Percentiles rank a stretch among this genome's conserved stretches.
These are phyloP conservation scores for Rhizomucor miehei DNA, from an alignment of 371 early-diverging fungal species.

Conservation along the genomic window DNA sequence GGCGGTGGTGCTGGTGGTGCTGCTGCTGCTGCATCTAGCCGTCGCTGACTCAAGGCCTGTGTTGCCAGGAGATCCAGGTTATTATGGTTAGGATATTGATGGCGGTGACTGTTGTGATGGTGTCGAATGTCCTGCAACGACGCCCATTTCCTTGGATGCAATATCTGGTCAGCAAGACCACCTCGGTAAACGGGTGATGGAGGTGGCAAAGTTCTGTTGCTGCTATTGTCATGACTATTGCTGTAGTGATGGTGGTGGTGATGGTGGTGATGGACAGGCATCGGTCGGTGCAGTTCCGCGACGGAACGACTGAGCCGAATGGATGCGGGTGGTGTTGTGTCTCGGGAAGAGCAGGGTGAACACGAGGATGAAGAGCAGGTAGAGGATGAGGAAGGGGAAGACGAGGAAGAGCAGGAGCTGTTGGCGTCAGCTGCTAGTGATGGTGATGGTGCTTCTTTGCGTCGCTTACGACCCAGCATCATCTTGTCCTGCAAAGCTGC, in stretches of 20 bases:
- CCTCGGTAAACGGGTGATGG: background rate
- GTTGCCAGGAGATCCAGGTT: constrained; percentile 40
- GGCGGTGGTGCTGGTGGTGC: constrained; percentile 20
- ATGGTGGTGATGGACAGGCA: background rate
- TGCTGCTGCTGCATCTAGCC: constrained; percentile 21
- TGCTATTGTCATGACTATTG: background rate
- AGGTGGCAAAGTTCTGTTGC: constrained; percentile 1
- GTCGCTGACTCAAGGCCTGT: constrained; percentile 14
- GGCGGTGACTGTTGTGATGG: background rate
- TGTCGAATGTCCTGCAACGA: constrained; percentile 8
- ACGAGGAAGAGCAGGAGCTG: background rate
- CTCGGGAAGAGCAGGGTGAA: constrained; percentile 3
- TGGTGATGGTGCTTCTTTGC: constrained; percentile 6
- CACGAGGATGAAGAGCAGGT: background rate
- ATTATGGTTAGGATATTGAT: constrained; percentile 5
- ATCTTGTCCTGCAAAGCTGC: constrained; percentile 6
- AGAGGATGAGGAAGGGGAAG: constrained; percentile 1
- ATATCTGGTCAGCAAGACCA: background rate
- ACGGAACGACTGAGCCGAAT: constrained; percentile 1
- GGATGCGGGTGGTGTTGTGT: constrained; percentile 2
- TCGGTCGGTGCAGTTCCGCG: constrained; percentile 1
- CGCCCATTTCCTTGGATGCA: constrained; percentile 6
- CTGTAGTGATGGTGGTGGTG: constrained; percentile 1
- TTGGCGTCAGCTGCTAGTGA: background rate
- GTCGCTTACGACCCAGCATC: background rate